phyloP scores from a whole-genome alignment of 768 basidiomycete species.

The Xerocomus spinulosus region DNA sequence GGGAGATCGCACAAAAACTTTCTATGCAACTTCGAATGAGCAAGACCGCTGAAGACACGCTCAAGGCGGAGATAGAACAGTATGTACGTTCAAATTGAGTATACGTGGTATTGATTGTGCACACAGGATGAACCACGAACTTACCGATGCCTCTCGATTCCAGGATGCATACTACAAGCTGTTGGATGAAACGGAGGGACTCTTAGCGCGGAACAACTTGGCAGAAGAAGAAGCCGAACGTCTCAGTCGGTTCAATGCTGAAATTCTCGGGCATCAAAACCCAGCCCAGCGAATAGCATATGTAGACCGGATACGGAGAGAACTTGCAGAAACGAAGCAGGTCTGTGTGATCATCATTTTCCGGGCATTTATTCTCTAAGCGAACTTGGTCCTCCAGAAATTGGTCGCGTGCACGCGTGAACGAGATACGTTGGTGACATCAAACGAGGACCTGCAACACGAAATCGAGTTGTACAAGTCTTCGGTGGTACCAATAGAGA shows the following conservation, averaged over 20 bases:
- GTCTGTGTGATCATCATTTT: constrained; percentile 38
- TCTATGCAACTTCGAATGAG: constrained; percentile 48
- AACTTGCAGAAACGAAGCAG: constrained; percentile 77
- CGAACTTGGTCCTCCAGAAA: constrained; percentile 35
- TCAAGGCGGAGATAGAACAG: constrained; percentile 67
- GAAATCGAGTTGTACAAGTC: constrained; percentile 63
- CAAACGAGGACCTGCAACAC: constrained; percentile 44
- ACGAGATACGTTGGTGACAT: constrained; percentile 40
- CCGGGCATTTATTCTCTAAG: not conserved
- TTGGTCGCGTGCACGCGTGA: constrained; percentile 45
- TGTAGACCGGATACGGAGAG: constrained; percentile 76
- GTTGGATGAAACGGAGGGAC: constrained; percentile 55
- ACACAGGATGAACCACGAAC: constrained; percentile 42
- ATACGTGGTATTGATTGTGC: not conserved
- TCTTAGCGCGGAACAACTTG: constrained; percentile 66
- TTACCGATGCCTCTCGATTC: constrained; percentile 59
- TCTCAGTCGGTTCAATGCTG: constrained; percentile 79
- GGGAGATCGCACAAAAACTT: constrained; percentile 44
- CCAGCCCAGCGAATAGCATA: constrained; percentile 84
- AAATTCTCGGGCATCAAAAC: constrained; percentile 81
- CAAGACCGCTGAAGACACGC: constrained; percentile 61
- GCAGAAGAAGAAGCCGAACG: constrained; percentile 75
- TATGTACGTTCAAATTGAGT: constrained; percentile 29
- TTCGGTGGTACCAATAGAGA: constrained; percentile 43
- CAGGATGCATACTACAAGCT: constrained; percentile 68